A percentile compares a stretch with the other conserved stretches of the same genome.
These are phyloP conservation scores for Henckelia pumila DNA, from an alignment of 257 asterid genomes.

Conservation along the genomic window DNA sequence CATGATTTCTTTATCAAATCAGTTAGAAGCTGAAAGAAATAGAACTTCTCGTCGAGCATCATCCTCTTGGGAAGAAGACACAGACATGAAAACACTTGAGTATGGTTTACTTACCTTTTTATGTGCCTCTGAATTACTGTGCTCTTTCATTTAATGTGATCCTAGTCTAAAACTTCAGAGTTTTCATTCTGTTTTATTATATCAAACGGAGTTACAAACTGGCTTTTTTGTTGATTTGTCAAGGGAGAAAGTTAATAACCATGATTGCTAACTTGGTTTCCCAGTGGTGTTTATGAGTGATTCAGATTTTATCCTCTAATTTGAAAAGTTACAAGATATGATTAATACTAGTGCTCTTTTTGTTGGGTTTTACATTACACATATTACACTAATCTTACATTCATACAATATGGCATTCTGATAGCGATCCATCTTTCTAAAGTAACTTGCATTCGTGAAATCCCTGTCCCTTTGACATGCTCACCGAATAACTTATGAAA, in stretches of 20 bases:
- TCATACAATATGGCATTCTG: not conserved
- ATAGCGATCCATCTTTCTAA: not conserved
- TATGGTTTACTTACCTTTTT: constrained; percentile 42
- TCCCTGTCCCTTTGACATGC: not conserved
- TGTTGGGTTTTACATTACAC: not conserved
- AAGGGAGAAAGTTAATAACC: constrained; percentile 1
- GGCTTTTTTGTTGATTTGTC: constrained; percentile 9
- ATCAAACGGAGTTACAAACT: constrained; percentile 10
- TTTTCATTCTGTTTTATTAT: not conserved
- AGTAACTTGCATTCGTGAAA: no score
- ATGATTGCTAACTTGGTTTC: not conserved
- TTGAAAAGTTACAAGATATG: not conserved
- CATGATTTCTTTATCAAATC: constrained; percentile 29
- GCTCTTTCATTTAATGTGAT: constrained; percentile 16
- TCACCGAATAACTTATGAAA: not conserved
- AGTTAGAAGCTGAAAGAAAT: constrained; percentile 89
- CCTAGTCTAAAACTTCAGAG: constrained; percentile 3
- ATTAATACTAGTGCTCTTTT: not conserved
- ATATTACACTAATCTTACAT: not conserved
- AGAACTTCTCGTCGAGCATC: constrained; percentile 87
- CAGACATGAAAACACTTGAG: constrained; percentile 97
- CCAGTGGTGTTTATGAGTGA: not conserved
- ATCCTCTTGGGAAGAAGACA: constrained; percentile 92
- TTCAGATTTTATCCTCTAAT: not conserved
- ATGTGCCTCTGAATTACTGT: not conserved